Percentiles rank a stretch among this genome's conserved stretches.
phyloP scores from a whole-genome alignment of 345 rosid genomes.

The Trapa incisa region DNA sequence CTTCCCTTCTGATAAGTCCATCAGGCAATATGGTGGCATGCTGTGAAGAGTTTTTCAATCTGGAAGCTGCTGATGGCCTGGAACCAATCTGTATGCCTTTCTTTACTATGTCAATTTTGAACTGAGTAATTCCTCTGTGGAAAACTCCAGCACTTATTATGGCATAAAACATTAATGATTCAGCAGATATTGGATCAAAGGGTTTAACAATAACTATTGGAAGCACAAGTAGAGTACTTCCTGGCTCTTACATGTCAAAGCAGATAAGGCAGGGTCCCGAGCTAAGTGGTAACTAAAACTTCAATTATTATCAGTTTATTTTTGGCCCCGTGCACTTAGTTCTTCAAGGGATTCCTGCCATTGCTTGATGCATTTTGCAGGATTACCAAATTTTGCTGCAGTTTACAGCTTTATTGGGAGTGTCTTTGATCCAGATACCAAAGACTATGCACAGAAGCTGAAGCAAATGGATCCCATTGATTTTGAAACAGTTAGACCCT shows the following conservation, averaged over 20 bases:
- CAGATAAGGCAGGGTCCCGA: conserved; percentile 35
- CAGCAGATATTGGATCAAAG: conserved; percentile 91
- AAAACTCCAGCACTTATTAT: conserved; percentile 60
- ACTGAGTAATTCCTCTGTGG: conserved; percentile 10
- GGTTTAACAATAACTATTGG: conserved; percentile 37
- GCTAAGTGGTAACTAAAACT: conserved; percentile 39
- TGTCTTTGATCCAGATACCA: conserved; percentile 67
- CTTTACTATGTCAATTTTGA: conserved; percentile 10
- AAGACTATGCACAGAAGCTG: conserved; percentile 65
- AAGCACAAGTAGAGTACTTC: conserved; percentile 30
- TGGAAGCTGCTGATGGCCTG: conserved; percentile 51
- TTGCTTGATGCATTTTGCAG: conserved; percentile 24
- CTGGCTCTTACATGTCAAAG: conserved; percentile 33
- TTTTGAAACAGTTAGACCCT: conserved; percentile 70
- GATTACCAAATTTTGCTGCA: conserved; percentile 78
- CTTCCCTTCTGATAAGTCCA: conserved; percentile 38
- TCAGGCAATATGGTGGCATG: conserved; percentile 27
- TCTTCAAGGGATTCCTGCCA: not conserved
- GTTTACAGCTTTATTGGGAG: conserved; percentile 88
- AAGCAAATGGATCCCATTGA: conserved; percentile 96
- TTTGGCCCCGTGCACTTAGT: not conserved
- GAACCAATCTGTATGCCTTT: conserved; percentile 17
- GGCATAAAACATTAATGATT: conserved; percentile 58
- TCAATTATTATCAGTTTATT: not conserved
- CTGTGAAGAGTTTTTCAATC: conserved; percentile 38